Evolutionary conservation across 768 basidiomycete species (phyloP), one percentile per base, ranked within the genome.

Genomic region (Lenzites betulinus): DNA sequence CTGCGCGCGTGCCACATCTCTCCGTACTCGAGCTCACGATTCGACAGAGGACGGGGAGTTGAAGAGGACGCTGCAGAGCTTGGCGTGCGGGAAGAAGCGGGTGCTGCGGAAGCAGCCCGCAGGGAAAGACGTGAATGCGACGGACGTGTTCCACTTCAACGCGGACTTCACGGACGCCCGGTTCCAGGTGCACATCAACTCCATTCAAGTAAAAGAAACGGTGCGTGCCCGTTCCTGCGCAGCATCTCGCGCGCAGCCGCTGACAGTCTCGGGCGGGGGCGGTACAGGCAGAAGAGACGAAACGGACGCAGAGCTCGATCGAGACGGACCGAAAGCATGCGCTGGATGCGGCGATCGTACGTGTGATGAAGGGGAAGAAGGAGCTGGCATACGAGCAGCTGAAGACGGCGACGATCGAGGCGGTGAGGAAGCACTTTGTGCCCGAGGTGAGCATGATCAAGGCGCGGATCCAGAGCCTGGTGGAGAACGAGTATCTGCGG

Each of bases 321-420:
- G 91, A 95, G 64, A 85, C 87, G 36, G 95, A 98, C 73, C 85
- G 96, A 60, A 87, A 88, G 61, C 83, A 88, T 67, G 87, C 88
- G 59, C 79, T 98, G 15, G 94, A 98, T 66, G 95, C 95, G 0
- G 95, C 95, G 22, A 95, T 99, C 67, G 96, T 99, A 35, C 88
- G 97, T 7, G 86, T 96, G 69, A 95, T 98, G 94, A 98, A 98
- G 73, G 87, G 86, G 2, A 84, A 85, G 67, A 98, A 96, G 76
- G 89, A 90, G 74, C 78, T 96, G 74, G 79, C 77, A 25, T 86
- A 93, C 67, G 86, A 90, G 66, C 81, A 89, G 65, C 81, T 98
- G 67, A 89, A 92, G 74, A 83, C 85, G 51, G 87, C 87, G 64
- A 92, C 92, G 11, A 86, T 97, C 58, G 88, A 92, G 20, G 89